phyloP scores from a whole-genome alignment of 768 basidiomycete species.

The Suillus paluster region DNA sequence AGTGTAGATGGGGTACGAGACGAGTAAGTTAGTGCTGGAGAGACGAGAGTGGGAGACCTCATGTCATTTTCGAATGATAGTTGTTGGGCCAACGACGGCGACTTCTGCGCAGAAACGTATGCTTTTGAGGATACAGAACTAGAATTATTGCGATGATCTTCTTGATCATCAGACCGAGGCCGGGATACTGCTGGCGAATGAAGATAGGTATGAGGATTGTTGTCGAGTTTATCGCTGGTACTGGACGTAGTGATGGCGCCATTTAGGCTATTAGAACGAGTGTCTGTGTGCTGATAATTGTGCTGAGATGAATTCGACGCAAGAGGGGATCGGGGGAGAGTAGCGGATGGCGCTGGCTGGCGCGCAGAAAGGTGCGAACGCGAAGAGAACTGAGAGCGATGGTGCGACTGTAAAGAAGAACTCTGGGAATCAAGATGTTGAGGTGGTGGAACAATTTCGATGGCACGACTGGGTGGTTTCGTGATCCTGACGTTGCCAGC shows the following conservation, averaged over 20 bases:
- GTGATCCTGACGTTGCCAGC: conserved; percentile 12
- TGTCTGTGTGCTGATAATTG: conserved; percentile 23
- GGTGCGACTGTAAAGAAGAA: conserved; percentile 4
- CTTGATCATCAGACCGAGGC: background rate
- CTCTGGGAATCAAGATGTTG: conserved; percentile 16
- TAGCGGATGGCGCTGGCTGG: conserved; percentile 7
- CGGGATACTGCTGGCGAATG: conserved; percentile 26
- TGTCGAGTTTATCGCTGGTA: conserved; percentile 14
- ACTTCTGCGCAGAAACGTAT: conserved; percentile 17
- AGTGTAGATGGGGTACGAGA: conserved; percentile 65
- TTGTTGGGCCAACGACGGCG: conserved; percentile 19
- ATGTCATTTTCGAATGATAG: conserved; percentile 31
- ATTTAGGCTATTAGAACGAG: conserved; percentile 27
- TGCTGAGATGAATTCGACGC: conserved; percentile 11
- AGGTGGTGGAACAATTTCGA: conserved; percentile 33
- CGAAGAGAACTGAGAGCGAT: conserved; percentile 9
- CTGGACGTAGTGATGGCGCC: conserved; percentile 24
- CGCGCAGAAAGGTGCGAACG: conserved; percentile 3
- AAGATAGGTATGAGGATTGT: conserved; percentile 24
- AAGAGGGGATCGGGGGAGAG: conserved; percentile 12
- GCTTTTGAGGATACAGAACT: conserved; percentile 15
- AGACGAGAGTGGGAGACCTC: conserved; percentile 59
- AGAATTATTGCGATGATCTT: conserved; percentile 14
- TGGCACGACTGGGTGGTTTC: conserved; percentile 33
- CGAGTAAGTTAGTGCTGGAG: conserved; percentile 73